Evolutionary conservation across 768 basidiomycete genomes (phyloP), one percentile per base, ranked within the genome.

Genomic region (Antrodiella citrinella): DNA sequence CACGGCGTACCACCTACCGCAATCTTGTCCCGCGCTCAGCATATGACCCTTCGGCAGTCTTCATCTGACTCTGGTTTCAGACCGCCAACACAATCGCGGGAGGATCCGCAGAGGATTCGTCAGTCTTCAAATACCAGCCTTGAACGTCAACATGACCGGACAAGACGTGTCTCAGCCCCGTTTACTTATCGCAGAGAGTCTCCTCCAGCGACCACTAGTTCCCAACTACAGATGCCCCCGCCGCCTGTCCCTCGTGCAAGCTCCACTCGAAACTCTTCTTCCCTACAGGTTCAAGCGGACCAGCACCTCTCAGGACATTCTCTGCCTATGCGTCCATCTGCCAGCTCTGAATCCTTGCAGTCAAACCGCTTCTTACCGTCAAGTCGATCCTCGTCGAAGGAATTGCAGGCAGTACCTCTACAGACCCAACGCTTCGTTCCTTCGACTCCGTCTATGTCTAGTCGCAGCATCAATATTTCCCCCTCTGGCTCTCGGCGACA

Each of bases 21-120:
- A 15, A 65, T 63, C 26, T 59, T 72, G 19, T 65, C 74, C 13
- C 70, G 73, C 56, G 62, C 63, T 49, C 82, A 80, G 56, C 55
- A 66, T 15, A 63, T 68, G 4, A 69, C 75, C 2, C 58, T 65
- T n/a, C 60, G 64, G 21, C 72, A 73, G 47, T 67, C 38, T 49
- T 7, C 15, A 7, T 15, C 30, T 35, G 7, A 35, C 30, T 35
- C 30, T 7, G 15, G 15, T 35, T 15, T 15, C 7, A 62, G 45
- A 59, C 54, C 63, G 26, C 65, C 57, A 25, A 63, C 66, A 35
- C 51, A 57, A 26, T 55, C 57, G 26, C 62, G 68, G 35, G 56
- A 53, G 23, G 45, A 53, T 15, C 59, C 49, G 10, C 54, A 57
- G 15, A 48, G 45, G 19, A 50, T 49, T 9, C 42, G 55, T 45